Evolutionary conservation across 768 basidiomycete genomes (phyloP).

Genomic region (Termitomyces sp.): DNA sequence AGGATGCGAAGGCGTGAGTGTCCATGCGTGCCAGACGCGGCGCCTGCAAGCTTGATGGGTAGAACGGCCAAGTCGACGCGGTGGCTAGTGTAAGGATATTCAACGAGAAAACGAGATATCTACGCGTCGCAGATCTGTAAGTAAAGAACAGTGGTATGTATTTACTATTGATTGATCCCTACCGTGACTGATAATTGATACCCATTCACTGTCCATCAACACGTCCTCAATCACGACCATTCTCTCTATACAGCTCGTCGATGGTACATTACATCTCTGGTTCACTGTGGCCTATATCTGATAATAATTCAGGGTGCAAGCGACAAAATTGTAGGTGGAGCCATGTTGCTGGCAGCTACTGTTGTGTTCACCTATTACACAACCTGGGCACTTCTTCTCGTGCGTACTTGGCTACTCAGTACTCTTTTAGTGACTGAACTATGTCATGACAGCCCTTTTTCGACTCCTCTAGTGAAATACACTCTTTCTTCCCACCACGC

Average conservation of each 20-base stretch:
- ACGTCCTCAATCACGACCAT: constrained; percentile 8
- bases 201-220: not conserved
- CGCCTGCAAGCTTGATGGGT: not conserved
- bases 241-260: not conserved
- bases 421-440: constrained; percentile 7
- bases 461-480: constrained; percentile 67
- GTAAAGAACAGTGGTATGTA: no score
- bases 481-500: constrained; percentile 76
- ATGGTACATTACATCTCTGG: constrained; percentile 14
- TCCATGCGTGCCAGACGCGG: constrained; percentile 46
- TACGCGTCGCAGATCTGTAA: constrained; percentile 1
- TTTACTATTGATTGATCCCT: no score
- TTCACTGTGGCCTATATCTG: constrained; percentile 3
- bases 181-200: not conserved
- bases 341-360: constrained; percentile 76
- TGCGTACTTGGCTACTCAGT: constrained; percentile 32
- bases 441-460: constrained; percentile 67
- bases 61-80: not conserved
- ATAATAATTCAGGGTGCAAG: constrained; percentile 61
- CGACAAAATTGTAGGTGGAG: constrained; percentile 77
- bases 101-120: not conserved
- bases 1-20: constrained; percentile 69
- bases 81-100: not conserved
- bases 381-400: constrained; percentile 85
- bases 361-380: constrained; percentile 89